phyloP scores from a whole-genome alignment of 441 rosid genomes.

The Eruca vesicaria region DNA sequence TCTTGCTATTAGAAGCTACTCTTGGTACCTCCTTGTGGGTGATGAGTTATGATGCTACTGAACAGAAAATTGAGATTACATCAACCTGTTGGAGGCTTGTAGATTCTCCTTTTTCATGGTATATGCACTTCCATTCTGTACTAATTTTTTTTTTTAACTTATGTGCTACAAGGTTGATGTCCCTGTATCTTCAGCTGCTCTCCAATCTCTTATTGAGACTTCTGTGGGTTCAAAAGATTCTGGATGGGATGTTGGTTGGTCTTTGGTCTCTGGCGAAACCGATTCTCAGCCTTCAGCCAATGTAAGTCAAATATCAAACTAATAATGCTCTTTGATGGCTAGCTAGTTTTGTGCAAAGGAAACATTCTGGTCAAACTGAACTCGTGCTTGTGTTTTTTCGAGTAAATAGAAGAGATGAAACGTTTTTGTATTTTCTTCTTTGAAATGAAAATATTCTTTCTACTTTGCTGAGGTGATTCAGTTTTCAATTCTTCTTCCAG shows the following conservation, averaged over 20 bases:
- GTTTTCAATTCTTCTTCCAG: conserved; percentile 37
- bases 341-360: background rate
- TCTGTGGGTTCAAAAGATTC: conserved; percentile 65
- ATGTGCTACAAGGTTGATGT: conserved; percentile 72
- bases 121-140: too few species aligned
- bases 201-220: conserved; percentile 72
- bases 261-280: conserved; percentile 56
- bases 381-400: background rate
- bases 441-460: background rate
- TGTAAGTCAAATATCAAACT: conserved; percentile 41
- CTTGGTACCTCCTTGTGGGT: background rate
- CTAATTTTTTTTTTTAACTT: background rate
- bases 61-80: background rate
- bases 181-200: conserved; percentile 65
- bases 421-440: background rate
- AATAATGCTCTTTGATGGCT: conserved; percentile 7
- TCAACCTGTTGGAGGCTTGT: too few species aligned
- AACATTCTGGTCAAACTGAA: background rate
- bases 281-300: conserved; percentile 41
- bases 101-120: too few species aligned
- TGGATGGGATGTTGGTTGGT: conserved; percentile 98
- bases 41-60: background rate
- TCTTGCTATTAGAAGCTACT: background rate
- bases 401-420: background rate
- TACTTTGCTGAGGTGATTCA: background rate